A percentile compares a stretch with the other conserved stretches of the same genome.
phyloP scores from a whole-genome alignment of 2,329 filamentous ascomycete genomes.

The Ascochyta lentis region DNA sequence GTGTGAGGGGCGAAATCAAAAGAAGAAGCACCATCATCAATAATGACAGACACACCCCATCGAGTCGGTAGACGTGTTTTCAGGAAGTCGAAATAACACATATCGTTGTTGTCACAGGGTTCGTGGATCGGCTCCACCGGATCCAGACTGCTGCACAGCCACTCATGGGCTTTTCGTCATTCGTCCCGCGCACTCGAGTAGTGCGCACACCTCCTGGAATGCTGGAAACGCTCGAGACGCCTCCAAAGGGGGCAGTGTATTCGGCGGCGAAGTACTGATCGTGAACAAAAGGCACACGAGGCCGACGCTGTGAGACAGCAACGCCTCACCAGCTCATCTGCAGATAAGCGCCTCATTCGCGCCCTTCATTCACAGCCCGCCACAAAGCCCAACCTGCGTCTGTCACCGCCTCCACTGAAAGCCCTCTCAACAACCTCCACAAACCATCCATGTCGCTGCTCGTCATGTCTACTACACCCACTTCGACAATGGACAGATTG shows the following conservation, averaged over 20 bases:
- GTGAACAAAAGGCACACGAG: slow-evolving; percentile 9
- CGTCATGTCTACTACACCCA: slow-evolving; percentile 33
- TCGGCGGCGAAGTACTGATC: slow-evolving; percentile 2
- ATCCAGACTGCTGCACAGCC: slow-evolving; percentile 17
- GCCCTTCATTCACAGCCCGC: neutral
- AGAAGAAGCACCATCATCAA: neutral
- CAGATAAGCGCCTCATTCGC: slow-evolving; percentile 6
- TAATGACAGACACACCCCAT: neutral
- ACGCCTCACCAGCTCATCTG: neutral
- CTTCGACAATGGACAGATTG: slow-evolving; percentile 29
- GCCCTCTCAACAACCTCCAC: neutral
- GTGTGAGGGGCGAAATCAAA: neutral
- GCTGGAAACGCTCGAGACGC: slow-evolving; percentile 6
- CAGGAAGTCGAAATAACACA: neutral
- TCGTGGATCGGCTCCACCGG: slow-evolving; percentile 12
- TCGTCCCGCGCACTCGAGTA: neutral
- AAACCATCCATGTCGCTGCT: slow-evolving; percentile 33
- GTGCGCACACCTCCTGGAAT: slow-evolving; percentile 8
- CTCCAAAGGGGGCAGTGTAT: slow-evolving; percentile 14
- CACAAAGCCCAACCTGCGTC: neutral
- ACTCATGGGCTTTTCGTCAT: slow-evolving; percentile 10
- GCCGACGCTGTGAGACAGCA: neutral
- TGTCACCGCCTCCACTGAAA: neutral
- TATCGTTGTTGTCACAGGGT: neutral
- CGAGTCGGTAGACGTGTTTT: neutral